Percentiles rank a stretch among this genome's conserved stretches.
Conservation (phyloP, 768 basidiomycete genomes). For the Exsudoporus frostii region DNA sequence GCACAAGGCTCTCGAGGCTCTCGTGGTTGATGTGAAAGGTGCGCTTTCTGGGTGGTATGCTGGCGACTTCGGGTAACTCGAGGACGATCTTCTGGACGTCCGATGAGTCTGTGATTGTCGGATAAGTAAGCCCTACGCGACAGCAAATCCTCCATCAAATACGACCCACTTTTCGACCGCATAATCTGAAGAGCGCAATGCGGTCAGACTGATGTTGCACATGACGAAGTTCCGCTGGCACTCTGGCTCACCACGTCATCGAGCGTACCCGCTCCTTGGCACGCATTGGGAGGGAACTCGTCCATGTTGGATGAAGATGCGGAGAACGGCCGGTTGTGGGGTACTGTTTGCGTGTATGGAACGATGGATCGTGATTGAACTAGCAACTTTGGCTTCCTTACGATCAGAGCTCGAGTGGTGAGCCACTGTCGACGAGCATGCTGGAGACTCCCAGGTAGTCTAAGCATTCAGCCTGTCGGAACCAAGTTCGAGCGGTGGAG, state of each 20-base stretch:
- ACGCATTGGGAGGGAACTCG: not conserved
- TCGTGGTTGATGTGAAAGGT: conserved; percentile 33
- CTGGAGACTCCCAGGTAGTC: conserved; percentile 1
- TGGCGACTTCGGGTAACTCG: conserved; percentile 26
- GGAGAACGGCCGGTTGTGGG: not conserved
- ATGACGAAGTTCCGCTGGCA: not conserved
- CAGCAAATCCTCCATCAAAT: not conserved
- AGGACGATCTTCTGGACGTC: conserved; percentile 11
- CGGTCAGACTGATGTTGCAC: not conserved
- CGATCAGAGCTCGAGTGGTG: not conserved
- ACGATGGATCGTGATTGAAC: not conserved
- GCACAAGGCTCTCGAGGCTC: conserved; percentile 34
- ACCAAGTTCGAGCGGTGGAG: not conserved
- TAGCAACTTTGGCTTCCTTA: not conserved
- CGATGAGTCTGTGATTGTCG: conserved; percentile 13
- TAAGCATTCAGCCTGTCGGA: conserved; percentile 5
- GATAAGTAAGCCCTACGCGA: not conserved
- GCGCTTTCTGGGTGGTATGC: conserved; percentile 29
- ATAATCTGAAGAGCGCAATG: conserved; percentile 8
- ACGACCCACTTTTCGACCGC: conserved; percentile 21
- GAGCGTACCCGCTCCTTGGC: conserved; percentile 7
- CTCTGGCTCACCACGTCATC: conserved; percentile 20
- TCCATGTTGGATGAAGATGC: conserved; percentile 7
- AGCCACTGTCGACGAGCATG: not conserved
- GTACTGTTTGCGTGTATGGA: not conserved